A percentile compares a stretch with the other conserved stretches of the same genome.
Conservation (phyloP, 768 basidiomycete species). For the Baorangia bicolor region DNA sequence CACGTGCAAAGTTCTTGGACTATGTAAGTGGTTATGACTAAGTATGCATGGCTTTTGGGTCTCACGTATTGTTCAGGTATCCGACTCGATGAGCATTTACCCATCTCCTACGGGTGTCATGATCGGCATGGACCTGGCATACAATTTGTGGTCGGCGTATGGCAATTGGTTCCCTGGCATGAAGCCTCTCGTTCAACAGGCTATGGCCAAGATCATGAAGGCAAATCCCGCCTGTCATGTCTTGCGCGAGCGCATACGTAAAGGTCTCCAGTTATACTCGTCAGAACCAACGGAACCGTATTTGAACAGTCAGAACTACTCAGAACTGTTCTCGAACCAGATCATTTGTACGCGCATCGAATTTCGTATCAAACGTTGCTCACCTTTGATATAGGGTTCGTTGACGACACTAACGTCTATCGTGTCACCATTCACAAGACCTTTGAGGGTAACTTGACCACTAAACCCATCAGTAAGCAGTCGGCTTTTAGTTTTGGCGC, state of each 20-base stretch:
- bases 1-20: slow-evolving; percentile 98
- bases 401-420: slow-evolving; percentile 99
- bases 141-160: slow-evolving; percentile 98
- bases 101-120: slow-evolving; percentile 98
- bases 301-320: slow-evolving; percentile 97
- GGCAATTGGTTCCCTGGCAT: slow-evolving; percentile 99
- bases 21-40: slow-evolving; percentile 55
- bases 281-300: slow-evolving; percentile 99
- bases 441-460: slow-evolving; percentile 99
- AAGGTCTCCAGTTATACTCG: slow-evolving; percentile 96
- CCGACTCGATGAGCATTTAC: slow-evolving; percentile 98
- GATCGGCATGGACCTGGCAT: slow-evolving; percentile 98
- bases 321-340: slow-evolving; percentile 96
- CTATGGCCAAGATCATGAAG: slow-evolving; percentile 99
- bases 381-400: slow-evolving; percentile 69
- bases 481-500: not conserved
- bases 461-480: slow-evolving; percentile 89
- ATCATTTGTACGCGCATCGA: slow-evolving; percentile 72
- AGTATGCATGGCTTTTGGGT: not conserved
- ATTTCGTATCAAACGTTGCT: slow-evolving; percentile 5
- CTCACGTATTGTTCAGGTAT: slow-evolving; percentile 50
- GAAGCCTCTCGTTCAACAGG: slow-evolving; percentile 97
- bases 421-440: slow-evolving; percentile 99
- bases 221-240: slow-evolving; percentile 98
- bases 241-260: slow-evolving; percentile 96